A percentile compares a stretch with the other conserved stretches of the same genome.
These are phyloP conservation scores for Strobilomyces confusus DNA, from an alignment of 768 basidiomycete genomes.

Conservation along the genomic window DNA sequence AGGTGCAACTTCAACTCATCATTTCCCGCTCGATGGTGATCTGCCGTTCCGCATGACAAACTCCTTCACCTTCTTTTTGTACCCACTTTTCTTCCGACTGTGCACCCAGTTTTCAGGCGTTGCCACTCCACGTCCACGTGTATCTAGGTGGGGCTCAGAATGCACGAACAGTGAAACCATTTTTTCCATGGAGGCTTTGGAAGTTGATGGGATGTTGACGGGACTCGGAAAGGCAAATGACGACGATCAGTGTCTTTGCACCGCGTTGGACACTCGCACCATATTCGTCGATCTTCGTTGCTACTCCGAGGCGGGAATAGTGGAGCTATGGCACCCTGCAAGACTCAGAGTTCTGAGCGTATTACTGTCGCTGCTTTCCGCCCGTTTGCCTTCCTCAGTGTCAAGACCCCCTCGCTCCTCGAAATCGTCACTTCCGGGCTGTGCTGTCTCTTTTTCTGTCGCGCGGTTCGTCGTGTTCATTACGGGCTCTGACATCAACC, in stretches of 20 bases:
- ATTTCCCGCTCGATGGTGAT: constrained; percentile 30
- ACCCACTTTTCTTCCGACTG: constrained; percentile 54
- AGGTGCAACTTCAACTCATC: constrained; percentile 16
- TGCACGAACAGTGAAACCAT: constrained; percentile 46
- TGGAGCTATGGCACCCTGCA: constrained; percentile 65
- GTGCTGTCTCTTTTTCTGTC: constrained; percentile 54
- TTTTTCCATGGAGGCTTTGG: constrained; percentile 55
- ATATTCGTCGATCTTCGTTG: constrained; percentile 43
- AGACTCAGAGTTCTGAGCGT: constrained; percentile 52
- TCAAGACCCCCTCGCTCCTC: constrained; percentile 20
- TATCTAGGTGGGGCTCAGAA: constrained; percentile 33
- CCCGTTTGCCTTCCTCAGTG: constrained; percentile 11
- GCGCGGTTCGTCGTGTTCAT: constrained; percentile 62
- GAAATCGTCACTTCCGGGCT: constrained; percentile 48
- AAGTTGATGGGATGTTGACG: constrained; percentile 41
- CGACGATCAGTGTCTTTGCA: constrained; percentile 34
- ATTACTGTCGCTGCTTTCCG: constrained; percentile 41
- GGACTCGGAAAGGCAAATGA: constrained; percentile 51
- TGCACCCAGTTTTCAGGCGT: constrained; percentile 32
- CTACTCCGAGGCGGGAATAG: constrained; percentile 52
- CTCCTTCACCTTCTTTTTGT: constrained; percentile 38
- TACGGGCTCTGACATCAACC: constrained; percentile 80
- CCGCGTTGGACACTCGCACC: constrained; percentile 42
- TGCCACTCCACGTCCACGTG: constrained; percentile 23
- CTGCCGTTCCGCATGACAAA: constrained; percentile 45